Evolutionary conservation across 495 filamentous ascomycete species (phyloP), one percentile per base, ranked within the genome.

Genomic region (Neurospora tetraspora): DNA sequence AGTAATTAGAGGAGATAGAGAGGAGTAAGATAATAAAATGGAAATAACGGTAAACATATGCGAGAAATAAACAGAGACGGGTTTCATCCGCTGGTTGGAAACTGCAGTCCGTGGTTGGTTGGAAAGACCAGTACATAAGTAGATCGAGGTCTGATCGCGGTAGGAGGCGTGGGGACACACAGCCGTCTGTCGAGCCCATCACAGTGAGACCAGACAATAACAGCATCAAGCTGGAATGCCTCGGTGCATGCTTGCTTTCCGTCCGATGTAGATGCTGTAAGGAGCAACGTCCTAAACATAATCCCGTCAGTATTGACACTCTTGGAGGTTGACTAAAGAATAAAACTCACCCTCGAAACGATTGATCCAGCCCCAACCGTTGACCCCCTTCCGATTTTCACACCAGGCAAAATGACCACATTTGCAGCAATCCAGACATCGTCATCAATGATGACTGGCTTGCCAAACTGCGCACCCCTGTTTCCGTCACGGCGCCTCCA

Each of bases 341-440:
- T 6, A 38, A 69, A 45, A 18, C 86, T 74, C 85, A 95, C 93
- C 86, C 91, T 95, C 0, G 93, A 95, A 16, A 97, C 94, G 61
- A 97, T 89, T 76, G 91, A 93, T 1, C 93, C 94, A 16, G 95
- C 93, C 12, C 93, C 94, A 71, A 97, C 87, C 1, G 91, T 91
- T 20, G 87, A 87, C 4, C 94, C 95, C 74, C 87, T 91, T 7
- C 93, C 93, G 74, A 97, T 91, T 59, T 83, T 92, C 42, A 96
- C 88, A 2, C 94, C 94, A 2, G 92, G 91, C 74, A 94, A 86
- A 75, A 99, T 95, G 18, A 91, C 94, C 37, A 91, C 93, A 70
- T 82, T 82, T 45, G 81, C 81, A 5, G 76, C 81, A 76, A 97
- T 91, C 88, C 92, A 95, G 75, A 93, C 94, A 76, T 98, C 93